Base-by-base conservation (phyloP, 306 rosid genomes). In the Astragalus membranaceus region DNA sequence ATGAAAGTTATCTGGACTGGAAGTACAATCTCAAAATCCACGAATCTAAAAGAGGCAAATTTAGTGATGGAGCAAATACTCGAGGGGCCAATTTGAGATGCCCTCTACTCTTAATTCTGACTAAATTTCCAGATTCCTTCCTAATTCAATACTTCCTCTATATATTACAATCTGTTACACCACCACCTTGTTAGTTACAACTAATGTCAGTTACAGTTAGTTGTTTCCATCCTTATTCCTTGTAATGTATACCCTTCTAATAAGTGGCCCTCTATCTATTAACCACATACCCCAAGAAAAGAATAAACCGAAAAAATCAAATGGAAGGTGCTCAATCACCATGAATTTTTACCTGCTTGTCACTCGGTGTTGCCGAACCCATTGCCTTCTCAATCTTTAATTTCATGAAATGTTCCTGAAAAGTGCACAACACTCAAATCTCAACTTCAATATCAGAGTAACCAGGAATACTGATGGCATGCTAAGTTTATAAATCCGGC, bases 321-420 rank as follows among this genome's bases (percentile, higher is more conserved):
- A 54, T 60, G 32, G 58, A 51, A 65, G 44, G 50, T 30, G 65
- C 44, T 46, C 35, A 10, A 29, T 53, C 61, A 39, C 39, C 17
- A 15, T 29, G 44, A 47, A 13, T 49, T 64, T 46, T 55, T 85
- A 88, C 98, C 96, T 94, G 98, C 67, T 94, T 94, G 10, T 7
- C 67, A 74, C 97, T 88, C 72, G 98, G 71, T 53, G 83, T 82
- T 5, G 96, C 84, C 12, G 95, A 87, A 26, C 94, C 88, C 98
- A 94, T 90, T 64, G 98, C 88, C 67, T 68, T 90, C 67, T 90
- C 97, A 20, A 90, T 87, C 85, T 89, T 87, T 29, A 78, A 36
- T 76, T 93, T 93, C 77, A 82, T 73, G 82, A 90, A 90, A 78
- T 90, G 97, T 70, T 94, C 98, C 98, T 94, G 85, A 54, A 75